Conservation (phyloP, 352 stramenopile genomes). For the Salisapilia sapeloensis region DNA sequence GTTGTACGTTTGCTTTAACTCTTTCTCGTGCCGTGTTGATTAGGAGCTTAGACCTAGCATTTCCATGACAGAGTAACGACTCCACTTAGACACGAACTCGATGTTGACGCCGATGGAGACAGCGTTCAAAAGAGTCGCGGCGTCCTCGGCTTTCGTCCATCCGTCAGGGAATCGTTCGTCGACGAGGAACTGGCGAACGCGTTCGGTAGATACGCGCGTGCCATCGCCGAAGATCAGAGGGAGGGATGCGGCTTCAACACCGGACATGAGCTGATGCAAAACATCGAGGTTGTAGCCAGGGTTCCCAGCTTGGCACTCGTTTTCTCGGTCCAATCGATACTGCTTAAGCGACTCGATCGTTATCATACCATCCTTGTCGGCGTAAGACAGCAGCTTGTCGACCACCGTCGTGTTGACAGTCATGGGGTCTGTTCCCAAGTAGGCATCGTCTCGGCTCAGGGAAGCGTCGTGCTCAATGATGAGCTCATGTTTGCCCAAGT, state of each 20-base stretch:
- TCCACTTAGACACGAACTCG: too few species aligned
- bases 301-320: conserved; percentile 9
- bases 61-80: too few species aligned
- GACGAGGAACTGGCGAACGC: conserved; percentile 12
- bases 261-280: conserved; percentile 9
- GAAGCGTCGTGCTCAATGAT: conserved; percentile 19
- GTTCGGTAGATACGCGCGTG: conserved; percentile 6
- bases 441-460: conserved; percentile 10
- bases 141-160: too few species aligned
- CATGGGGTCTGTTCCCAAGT: conserved; percentile 13
- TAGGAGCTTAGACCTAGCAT: too few species aligned
- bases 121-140: too few species aligned
- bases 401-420: conserved; percentile 9
- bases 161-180: conserved; percentile 15
- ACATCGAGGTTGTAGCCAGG: conserved; percentile 8
- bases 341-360: conserved; percentile 6
- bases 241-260: conserved; percentile 12
- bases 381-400: conserved; percentile 7
- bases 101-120: too few species aligned
- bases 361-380: conserved; percentile 9
- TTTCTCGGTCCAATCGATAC: conserved; percentile 6
- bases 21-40: too few species aligned
- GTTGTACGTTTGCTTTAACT: too few species aligned
- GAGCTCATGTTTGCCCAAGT: conserved; percentile 4
- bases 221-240: conserved; percentile 9